Evolutionary conservation across 495 filamentous ascomycete genomes (phyloP).

Genomic region (Sphaerosporella brunnea): DNA sequence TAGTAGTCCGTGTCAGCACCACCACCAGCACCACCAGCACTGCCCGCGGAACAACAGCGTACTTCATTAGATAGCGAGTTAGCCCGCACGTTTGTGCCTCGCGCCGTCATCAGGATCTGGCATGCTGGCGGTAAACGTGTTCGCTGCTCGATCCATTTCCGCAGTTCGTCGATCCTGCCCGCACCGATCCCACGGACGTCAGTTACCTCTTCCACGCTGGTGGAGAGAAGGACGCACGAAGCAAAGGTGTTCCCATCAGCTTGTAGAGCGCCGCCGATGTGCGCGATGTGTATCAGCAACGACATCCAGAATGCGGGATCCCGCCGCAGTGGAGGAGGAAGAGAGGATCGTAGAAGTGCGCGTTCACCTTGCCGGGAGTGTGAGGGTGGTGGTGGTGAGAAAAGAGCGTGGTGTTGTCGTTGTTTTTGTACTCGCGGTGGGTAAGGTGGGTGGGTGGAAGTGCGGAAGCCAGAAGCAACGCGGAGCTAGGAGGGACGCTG

Average conservation of each 20-base stretch:
- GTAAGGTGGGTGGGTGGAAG: too few species aligned
- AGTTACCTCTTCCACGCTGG: conserved; percentile 6
- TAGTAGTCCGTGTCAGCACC: too few species aligned
- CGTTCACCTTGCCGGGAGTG: too few species aligned
- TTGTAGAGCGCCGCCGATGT: conserved; percentile 45
- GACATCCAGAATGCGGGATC: conserved; percentile 8
- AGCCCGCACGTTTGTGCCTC: conserved; percentile 50
- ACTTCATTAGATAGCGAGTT: conserved; percentile 50
- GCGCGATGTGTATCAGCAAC: conserved; percentile 29
- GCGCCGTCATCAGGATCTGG: conserved; percentile 55
- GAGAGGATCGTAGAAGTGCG: too few species aligned
- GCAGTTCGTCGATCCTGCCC: conserved; percentile 43
- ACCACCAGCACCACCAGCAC: too few species aligned
- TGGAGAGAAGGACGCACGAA: conserved; percentile 33
- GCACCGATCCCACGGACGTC: not conserved
- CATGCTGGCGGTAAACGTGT: conserved; percentile 38
- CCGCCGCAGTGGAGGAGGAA: too few species aligned
- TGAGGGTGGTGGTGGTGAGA: too few species aligned
- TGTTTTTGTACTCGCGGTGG: too few species aligned
- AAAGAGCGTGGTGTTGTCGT: too few species aligned
- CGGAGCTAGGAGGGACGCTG: too few species aligned
- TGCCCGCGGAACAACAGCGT: too few species aligned
- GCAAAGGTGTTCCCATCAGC: conserved; percentile 41
- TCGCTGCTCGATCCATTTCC: conserved; percentile 46
- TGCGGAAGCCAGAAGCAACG: too few species aligned